A percentile compares a stretch with the other conserved stretches of the same genome.
Conservation (phyloP, 2,329 filamentous ascomycete species). For the Capronia americana region DNA sequence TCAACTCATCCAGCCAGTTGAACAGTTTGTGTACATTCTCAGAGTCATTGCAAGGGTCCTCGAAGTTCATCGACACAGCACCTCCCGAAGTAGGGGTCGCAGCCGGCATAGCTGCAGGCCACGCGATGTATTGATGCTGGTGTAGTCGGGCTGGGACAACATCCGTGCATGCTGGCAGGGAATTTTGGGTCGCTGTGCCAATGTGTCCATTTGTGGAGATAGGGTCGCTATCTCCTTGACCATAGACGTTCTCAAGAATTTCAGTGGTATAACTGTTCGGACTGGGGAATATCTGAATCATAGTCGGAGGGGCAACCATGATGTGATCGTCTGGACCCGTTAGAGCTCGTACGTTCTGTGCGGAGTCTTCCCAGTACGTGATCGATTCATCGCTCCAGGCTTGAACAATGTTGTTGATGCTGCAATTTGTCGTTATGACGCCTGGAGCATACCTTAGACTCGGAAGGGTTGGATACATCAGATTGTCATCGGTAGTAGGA, state of each 20-base stretch:
- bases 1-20: slow-evolving; percentile 1
- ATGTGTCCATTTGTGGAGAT: background rate
- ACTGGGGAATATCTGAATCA: background rate
- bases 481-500: background rate
- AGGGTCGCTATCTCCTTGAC: background rate
- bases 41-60: background rate
- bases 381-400: background rate
- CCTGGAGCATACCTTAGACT: background rate
- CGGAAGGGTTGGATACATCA: slow-evolving; percentile 14
- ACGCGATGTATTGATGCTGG: slow-evolving; percentile 6
- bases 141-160: slow-evolving; percentile 11
- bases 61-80: background rate
- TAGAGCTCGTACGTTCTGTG: background rate
- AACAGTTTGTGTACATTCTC: background rate
- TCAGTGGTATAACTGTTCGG: background rate
- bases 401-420: slow-evolving; percentile 1
- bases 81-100: background rate
- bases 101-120: background rate
- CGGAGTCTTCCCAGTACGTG: slow-evolving; percentile 1
- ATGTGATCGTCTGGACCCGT: background rate
- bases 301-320: background rate
- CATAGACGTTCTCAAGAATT: background rate
- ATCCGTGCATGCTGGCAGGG: background rate
- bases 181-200: background rate
- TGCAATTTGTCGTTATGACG: background rate